These are phyloP conservation scores for Irpex rosettiformis DNA, from an alignment of 1,284 basidiomycete species.

Conservation along the genomic window DNA sequence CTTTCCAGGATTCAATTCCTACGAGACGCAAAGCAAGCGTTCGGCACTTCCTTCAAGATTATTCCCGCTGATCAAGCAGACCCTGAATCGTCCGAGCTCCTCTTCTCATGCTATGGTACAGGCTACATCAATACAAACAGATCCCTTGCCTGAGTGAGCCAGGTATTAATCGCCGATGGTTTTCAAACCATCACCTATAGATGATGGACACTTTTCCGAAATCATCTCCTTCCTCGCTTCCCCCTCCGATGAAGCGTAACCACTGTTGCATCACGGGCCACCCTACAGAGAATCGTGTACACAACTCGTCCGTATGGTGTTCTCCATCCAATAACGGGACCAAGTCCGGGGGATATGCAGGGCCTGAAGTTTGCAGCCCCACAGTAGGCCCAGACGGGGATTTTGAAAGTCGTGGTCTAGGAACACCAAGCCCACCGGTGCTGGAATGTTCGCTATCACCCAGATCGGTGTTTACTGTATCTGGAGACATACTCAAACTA, in stretches of 20 bases:
- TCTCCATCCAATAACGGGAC: conserved; percentile 74
- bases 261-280: conserved; percentile 83
- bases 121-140: conserved; percentile 78
- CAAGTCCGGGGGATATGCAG: conserved; percentile 54
- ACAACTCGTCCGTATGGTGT: conserved; percentile 90
- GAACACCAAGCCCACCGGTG: conserved; percentile 24
- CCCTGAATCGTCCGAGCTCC: conserved; percentile 47
- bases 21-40: conserved; percentile 78
- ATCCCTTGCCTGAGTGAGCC: conserved; percentile 48
- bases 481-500: conserved; percentile 16
- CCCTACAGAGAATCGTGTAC: conserved; percentile 76
- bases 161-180: neutral
- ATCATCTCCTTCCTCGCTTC: conserved; percentile 37
- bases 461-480: conserved; percentile 17
- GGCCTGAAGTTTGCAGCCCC: conserved; percentile 24
- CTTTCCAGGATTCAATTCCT: conserved; percentile 81
- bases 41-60: conserved; percentile 62
- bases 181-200: conserved; percentile 30
- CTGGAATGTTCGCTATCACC: conserved; percentile 27
- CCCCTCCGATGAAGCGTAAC: conserved; percentile 63
- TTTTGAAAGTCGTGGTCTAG: conserved; percentile 43
- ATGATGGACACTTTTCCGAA: conserved; percentile 50
- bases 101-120: conserved; percentile 78
- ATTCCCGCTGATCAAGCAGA: conserved; percentile 44
- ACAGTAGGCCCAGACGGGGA: conserved; percentile 38